Base-by-base conservation (phyloP, 306 rosid species). In the Dalbergia cultrata region DNA sequence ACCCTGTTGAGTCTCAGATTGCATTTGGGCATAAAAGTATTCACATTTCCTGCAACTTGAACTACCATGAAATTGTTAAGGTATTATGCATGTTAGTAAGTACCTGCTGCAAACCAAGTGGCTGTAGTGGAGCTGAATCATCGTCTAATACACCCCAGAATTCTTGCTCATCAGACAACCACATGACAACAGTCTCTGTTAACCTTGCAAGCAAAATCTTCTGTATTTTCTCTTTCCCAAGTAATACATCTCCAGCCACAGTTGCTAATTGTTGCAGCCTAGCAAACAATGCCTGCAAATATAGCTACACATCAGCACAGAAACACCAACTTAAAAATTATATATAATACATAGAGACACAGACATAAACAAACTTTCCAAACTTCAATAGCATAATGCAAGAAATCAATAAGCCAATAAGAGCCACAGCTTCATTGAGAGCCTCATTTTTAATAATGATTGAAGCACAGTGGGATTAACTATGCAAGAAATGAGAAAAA, bases 91-190 rank as follows among this genome's bases (percentile, higher is more conserved):
- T 47, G 58, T 66, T 75, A 80, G 81, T 16, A 84, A 74, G 49
- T 78, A 93, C 98, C 98, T 93, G 98, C 89, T 90, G 94, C 87
- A 95, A 85, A 56, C 99, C 99, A 63, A 86, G 68, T 21, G 99
- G 86, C 78, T 83, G 90, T 56, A 95, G 89, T 75, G 92, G 89
- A 79, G 88, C 73, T 65, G 97, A 90, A 45, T 52, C 90, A 85
- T 89, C 92, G 85, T 93, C 98, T 64, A 95, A 87, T 69, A 90
- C 91, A 13, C 87, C 88, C 99, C 98, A 95, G 86, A 95, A 93
- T 81, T 95, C 99, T 83, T 95, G 99, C 64, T 93, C 99, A 79
- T 90, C 97, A 14, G 97, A 92, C 85, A 95, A 77, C 99, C 99
- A 95, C 87, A 95, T 95, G 66, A 95, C 88, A 80, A 95, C 93